Base-by-base conservation (phyloP, 495 filamentous ascomycete species). In the Penicillium chermesinum region DNA sequence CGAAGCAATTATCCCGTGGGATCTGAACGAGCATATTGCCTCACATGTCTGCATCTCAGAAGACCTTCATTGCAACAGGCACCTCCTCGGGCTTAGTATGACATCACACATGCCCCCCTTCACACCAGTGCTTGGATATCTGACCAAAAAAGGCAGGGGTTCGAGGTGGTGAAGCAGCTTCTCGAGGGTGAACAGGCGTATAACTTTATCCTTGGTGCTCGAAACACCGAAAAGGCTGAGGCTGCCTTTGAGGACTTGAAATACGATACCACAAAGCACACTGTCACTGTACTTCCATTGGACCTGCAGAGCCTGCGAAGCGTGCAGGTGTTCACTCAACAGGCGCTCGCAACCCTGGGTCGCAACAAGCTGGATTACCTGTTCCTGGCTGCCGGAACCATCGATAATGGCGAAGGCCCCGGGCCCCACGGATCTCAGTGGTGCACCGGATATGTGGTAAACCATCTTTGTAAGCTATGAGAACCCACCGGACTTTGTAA, bases 71-170 rank as follows among this genome's bases (percentile, higher is more conserved):
- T 32, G 58, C 61, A 2, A 64, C 61, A 7, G 61, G 61, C 32
- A 44, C 59, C n/a, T 64, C 61, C 0, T 64, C 61, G 1, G 61
- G 61, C 44, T 42, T 64, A 49, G 61, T 64, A 54, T 47, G 43
- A 46, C 9, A 27, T 12, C 19, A 12, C n/a, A 19, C 37, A 0
- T 38, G n/a, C 4, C 9, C 9, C 37, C 7, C 38, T 40, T 7
- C 4, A 44, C 7, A 13, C 14, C 17, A 35, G 7, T 19, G 13
- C 5, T 34, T 8, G 32, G 13, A 4, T 12, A 17, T 15, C 35
- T 41, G 20, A 54, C 58, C 37, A 41, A 12, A 2, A 14, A 52
- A 37, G 2, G 8, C 38, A 65, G 62, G 62, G 62, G n/a, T 65
- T 65, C 16, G 62, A 65, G 53, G 45, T 46, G 7, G 41, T 65